Base-by-base conservation (phyloP, 2,329 filamentous ascomycete species). In the Botrytis deweyae region DNA sequence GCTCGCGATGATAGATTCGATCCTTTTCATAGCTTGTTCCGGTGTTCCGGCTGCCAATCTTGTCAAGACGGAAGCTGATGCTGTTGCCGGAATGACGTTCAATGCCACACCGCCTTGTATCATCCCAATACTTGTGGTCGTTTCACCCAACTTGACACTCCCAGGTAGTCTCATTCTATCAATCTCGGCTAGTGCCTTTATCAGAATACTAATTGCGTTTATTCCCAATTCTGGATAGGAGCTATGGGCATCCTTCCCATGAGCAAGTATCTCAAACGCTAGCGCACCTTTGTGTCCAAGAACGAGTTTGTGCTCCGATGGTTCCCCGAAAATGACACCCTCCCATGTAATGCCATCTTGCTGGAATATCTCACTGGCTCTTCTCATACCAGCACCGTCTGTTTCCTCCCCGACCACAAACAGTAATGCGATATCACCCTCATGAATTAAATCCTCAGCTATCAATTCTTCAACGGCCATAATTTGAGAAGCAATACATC, bases 151-250 rank as follows among this genome's bases (percentile, higher is more conserved):
- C 76, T 91, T 88, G 38, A 92, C 87, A 75, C 90, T 93, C 74
- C 87, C 87, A 0, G 94, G 94, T 2, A 97, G 84, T 64, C 93
- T 89, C 0, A 94, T 83, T 25, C 89, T 85, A 72, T 93, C 85
- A 29, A 97, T 82, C 22, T 85, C 86, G 58, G 86, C 84, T 61
- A 97, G 84, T 0, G 90, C 92, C 36, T 90, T 88, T 44, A 96
- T 85, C 73, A 98, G 86, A 52, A 93, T 85, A 76, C 94, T 93
- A 78, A 94, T 95, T 16, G 95, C 95, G 76, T 91, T 95, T 78
- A 91, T 89, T 12, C 94, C 95, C 8, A 97, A 86, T 91, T 92
- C 95, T 0, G 95, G 95, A 81, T 98, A 98, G 3, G 94, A 95
- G 10, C 91, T 95, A 83, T 98, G 95, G 8, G 92, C 93, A 0